A percentile compares a stretch with the other conserved stretches of the same genome.
These are phyloP conservation scores for Anthracocystis setariae DNA, from an alignment of 1,284 basidiomycete genomes.

Conservation along the genomic window DNA sequence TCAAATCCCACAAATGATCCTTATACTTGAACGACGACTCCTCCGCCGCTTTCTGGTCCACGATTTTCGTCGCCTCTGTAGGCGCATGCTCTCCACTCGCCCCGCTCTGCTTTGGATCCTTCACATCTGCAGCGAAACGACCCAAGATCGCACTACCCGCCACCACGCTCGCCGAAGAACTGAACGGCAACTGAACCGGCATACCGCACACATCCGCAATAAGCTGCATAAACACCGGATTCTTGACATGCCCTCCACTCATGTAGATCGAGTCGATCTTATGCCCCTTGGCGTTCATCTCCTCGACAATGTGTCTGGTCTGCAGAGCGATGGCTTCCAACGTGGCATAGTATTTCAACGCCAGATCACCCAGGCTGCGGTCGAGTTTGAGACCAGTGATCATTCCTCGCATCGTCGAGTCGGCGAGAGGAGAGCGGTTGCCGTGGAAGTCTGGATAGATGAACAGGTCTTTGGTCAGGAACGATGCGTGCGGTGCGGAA, in stretches of 20 bases:
- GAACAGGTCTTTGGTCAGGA: constrained; percentile 88
- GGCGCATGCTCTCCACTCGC: constrained; percentile 50
- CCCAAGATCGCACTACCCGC: constrained; percentile 93
- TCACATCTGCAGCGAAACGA: constrained; percentile 80
- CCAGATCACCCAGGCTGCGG: constrained; percentile 80
- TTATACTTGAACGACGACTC: constrained; percentile 73
- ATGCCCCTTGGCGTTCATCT: constrained; percentile 88
- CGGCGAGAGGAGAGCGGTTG: constrained; percentile 95
- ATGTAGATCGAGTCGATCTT: constrained; percentile 87
- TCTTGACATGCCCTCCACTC: constrained; percentile 72
- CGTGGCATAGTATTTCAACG: constrained; percentile 88
- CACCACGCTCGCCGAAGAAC: constrained; percentile 82
- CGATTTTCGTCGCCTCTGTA: constrained; percentile 48
- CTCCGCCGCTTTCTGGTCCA: constrained; percentile 69
- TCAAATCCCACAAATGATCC: constrained; percentile 86
- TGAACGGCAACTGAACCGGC: constrained; percentile 84
- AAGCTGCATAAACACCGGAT: constrained; percentile 70
- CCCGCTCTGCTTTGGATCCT: constrained; percentile 11
- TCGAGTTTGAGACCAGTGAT: constrained; percentile 88
- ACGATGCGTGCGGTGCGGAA: constrained; percentile 70
- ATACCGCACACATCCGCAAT: constrained; percentile 86
- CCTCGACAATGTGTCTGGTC: constrained; percentile 91
- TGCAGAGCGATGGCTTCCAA: constrained; percentile 95
- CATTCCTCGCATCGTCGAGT: constrained; percentile 89
- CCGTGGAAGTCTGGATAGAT: constrained; percentile 89